Evolutionary conservation across 2,329 filamentous ascomycete species (phyloP).

Genomic region (Colletotrichum shisoi): DNA sequence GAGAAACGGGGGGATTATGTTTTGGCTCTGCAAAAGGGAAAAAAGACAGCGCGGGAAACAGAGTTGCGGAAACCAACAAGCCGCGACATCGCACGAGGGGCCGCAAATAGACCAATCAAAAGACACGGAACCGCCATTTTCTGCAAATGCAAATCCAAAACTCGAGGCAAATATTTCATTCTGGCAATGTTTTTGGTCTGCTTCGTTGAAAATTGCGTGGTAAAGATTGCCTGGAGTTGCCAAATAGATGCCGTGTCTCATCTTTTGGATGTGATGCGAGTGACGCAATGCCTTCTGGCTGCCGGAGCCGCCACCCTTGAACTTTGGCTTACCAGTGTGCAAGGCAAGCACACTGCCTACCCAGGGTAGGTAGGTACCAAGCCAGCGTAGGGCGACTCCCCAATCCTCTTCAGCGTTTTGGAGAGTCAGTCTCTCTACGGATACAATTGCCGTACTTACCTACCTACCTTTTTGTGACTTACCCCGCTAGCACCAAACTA

Average conservation of each 20-base stretch:
- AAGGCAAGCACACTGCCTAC: conserved; percentile 5
- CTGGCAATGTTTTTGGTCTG: not conserved
- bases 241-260: not conserved
- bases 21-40: conserved; percentile 21
- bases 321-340: conserved; percentile 1
- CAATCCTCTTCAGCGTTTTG: conserved; percentile 1
- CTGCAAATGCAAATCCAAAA: not conserved
- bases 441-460: not conserved
- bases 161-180: not conserved
- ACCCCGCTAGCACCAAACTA: too few relatives aligned
- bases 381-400: conserved; percentile 1
- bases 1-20: conserved; percentile 13
- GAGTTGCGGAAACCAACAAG: conserved; percentile 14
- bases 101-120: conserved; percentile 29
- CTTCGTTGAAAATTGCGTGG: not conserved
- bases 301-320: conserved; percentile 7
- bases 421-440: not conserved
- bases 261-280: conserved; percentile 1
- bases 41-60: not conserved
- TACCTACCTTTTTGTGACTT: too few relatives aligned
- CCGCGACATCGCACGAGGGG: conserved; percentile 10
- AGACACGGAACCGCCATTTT: conserved; percentile 2
- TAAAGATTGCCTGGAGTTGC: not conserved
- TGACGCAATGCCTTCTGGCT: conserved; percentile 27
- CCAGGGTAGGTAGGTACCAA: not conserved